Evolutionary conservation across 2,329 filamentous ascomycete species (phyloP).

Genomic region (Dendryphion nanum): DNA sequence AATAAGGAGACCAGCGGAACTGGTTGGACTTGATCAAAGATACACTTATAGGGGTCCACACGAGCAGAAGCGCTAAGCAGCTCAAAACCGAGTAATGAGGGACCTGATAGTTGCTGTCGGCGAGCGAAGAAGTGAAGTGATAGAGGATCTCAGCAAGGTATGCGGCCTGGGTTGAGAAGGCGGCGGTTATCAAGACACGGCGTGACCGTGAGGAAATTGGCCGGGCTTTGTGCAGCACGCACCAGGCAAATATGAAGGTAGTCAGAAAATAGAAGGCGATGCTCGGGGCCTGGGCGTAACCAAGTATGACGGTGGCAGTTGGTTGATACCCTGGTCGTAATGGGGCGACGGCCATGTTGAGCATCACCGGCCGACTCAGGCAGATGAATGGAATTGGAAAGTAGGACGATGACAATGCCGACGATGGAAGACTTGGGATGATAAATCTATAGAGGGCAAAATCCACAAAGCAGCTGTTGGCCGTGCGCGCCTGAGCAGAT

Average conservation of each 20-base stretch:
- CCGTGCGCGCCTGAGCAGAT: too few species aligned
- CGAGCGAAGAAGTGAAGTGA: conserved; percentile 29
- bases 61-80: conserved; percentile 33
- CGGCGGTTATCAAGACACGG: conserved; percentile 16
- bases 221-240: conserved; percentile 30
- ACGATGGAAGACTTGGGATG: too few species aligned
- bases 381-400: too few species aligned
- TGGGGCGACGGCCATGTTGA: too few species aligned
- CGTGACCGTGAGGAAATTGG: conserved; percentile 21
- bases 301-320: conserved; percentile 26
- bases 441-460: too few species aligned
- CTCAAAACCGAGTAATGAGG: conserved; percentile 33
- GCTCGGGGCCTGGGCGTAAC: conserved; percentile 33
- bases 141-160: conserved; percentile 33
- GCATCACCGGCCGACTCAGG: too few species aligned
- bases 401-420: neutral
- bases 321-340: too few species aligned
- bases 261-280: conserved; percentile 32
- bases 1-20: conserved; percentile 33
- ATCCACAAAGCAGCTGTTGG: too few species aligned
- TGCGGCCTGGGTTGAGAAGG: conserved; percentile 15
- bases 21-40: conserved; percentile 20
- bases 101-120: conserved; percentile 27
- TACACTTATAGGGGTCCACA: conserved; percentile 28
- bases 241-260: conserved; percentile 24